Base-by-base conservation (phyloP, 306 rosid genomes). In the Sicyos baderoa region DNA sequence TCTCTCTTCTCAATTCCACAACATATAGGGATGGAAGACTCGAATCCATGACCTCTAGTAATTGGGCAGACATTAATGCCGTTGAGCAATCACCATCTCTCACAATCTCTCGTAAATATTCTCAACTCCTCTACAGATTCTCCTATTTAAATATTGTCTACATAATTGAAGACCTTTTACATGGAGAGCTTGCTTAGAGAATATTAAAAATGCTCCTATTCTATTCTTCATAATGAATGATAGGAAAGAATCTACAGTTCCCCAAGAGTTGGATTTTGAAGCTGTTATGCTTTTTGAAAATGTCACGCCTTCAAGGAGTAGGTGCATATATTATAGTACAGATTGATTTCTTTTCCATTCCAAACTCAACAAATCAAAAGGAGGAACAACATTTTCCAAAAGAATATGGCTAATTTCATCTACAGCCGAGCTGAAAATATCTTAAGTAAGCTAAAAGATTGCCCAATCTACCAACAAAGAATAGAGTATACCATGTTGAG, bases 391-490 rank as follows among this genome's bases (percentile, higher is more conserved):
- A n/a, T 14, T 60, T 60, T 60, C 47, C 9, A 42, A 10, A 11
- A 40, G 5, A 63, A 19, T 19, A 63, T 63, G 69, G 52, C 69
- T 63, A 5, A 42, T 22, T 48, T 22, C 72, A 67, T 67, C 72
- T 23, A 63, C 69, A 48, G 7, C 57, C 54, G 2, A 13, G 72
- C 72, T 23, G 72, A 48, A 67, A 67, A 48, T 42, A 67, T 67
- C 72, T 67, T 67, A 56, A 25, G 44, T 15, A 48, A 23, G 44
- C 57, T 67, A 48, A 49, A 60, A 18, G 7, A 47, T 27, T 37
- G 21, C 49, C 48, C 57, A 52, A 5, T 11, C 17, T 27, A 60
- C 22, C 59, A 25, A 29, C 10, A 10, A 27, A 59, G 44, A 32
- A 32, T 73, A 3, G 3, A 59, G 76, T 13, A 48, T 9, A 32